Evolutionary conservation across 2,329 filamentous ascomycete species (phyloP).

Genomic region (Aspergillus niger): DNA sequence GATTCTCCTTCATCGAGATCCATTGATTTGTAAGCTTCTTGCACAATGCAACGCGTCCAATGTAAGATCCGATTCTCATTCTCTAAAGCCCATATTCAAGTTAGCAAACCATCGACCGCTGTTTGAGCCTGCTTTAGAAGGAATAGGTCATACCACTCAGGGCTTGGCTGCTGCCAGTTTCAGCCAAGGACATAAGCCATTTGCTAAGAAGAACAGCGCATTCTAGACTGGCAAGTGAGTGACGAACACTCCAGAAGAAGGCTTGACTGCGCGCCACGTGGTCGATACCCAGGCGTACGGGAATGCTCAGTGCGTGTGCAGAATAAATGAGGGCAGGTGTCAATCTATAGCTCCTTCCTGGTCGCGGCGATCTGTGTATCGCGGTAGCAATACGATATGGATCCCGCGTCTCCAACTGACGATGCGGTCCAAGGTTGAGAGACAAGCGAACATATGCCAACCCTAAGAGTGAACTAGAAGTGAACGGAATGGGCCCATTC

Average conservation of each 20-base stretch:
- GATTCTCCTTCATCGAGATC: constrained; percentile 30
- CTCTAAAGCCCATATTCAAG: constrained; percentile 18
- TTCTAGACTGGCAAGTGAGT: constrained; percentile 40
- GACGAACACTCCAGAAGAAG: constrained; percentile 42
- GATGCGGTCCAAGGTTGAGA: constrained; percentile 59
- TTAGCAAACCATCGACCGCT: neutral
- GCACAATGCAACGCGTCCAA: constrained; percentile 36
- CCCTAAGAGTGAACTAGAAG: constrained; percentile 35
- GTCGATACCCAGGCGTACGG: constrained; percentile 39
- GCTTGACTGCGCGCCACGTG: constrained; percentile 40
- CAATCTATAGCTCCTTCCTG: constrained; percentile 61
- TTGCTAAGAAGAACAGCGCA: constrained; percentile 46
- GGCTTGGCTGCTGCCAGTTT: constrained; percentile 28
- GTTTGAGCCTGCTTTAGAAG: neutral
- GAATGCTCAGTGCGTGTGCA: constrained; percentile 67
- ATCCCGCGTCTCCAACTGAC: constrained; percentile 67
- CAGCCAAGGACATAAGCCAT: constrained; percentile 45
- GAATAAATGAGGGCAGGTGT: constrained; percentile 68
- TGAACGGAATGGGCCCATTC: constrained; percentile 38
- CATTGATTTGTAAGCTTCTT: constrained; percentile 37
- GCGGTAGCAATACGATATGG: constrained; percentile 62
- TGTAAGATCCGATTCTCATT: constrained; percentile 36
- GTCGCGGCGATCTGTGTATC: constrained; percentile 60
- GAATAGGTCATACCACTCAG: constrained; percentile 29
- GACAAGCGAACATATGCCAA: constrained; percentile 37